A percentile compares a stretch with the other conserved stretches of the same genome.
Conservation (phyloP, 2,329 filamentous ascomycete species). For the Helotiales sp. region DNA sequence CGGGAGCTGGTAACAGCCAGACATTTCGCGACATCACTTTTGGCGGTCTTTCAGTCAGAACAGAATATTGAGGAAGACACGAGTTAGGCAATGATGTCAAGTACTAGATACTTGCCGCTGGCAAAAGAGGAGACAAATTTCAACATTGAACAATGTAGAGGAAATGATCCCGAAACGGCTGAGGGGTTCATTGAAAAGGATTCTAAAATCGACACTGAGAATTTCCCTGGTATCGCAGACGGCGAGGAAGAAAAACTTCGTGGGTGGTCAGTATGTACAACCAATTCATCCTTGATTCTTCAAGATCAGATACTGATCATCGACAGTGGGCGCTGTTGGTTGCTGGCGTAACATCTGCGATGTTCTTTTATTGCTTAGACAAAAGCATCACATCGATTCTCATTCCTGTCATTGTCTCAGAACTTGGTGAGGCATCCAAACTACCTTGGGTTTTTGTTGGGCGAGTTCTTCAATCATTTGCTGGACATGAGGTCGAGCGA, state of each 20-base stretch:
- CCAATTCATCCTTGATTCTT: no score
- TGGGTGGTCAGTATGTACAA: background rate
- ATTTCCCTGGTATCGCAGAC: background rate
- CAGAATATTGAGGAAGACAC: background rate
- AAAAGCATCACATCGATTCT: conserved; percentile 5
- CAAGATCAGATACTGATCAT: background rate
- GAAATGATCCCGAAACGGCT: background rate
- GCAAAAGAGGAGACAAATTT: background rate
- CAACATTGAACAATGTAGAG: background rate
- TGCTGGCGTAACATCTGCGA: background rate
- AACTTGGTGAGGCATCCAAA: background rate
- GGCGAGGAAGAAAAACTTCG: background rate
- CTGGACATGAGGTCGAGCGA: no score
- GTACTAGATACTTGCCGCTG: background rate
- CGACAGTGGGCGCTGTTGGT: background rate
- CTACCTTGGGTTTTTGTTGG: background rate
- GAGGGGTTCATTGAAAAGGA: background rate
- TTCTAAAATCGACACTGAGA: no score
- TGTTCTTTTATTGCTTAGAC: background rate
- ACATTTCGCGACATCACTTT: background rate
- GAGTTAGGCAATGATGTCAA: background rate
- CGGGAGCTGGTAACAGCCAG: no score
- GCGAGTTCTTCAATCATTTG: background rate
- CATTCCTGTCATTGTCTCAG: background rate
- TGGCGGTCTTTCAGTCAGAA: background rate